These are phyloP conservation scores for Russula dissimulans DNA, from an alignment of 768 basidiomycete genomes.

Conservation along the genomic window DNA sequence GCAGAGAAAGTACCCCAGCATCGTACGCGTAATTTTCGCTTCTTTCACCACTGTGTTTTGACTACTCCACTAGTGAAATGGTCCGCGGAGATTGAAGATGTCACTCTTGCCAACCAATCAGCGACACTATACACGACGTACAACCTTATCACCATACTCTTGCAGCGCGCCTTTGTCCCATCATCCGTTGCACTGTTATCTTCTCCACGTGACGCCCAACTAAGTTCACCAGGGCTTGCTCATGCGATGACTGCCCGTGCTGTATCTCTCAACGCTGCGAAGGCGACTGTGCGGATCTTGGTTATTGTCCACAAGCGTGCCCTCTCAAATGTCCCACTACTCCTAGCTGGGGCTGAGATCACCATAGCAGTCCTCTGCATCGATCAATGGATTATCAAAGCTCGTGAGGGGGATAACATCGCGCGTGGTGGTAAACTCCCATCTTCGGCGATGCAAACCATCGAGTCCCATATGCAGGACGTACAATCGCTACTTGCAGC, in stretches of 20 bases:
- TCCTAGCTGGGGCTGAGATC: conserved; percentile 14
- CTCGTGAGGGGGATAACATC: neutral
- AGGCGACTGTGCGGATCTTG: conserved; percentile 9
- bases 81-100: conserved; percentile 35
- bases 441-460: neutral
- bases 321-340: conserved; percentile 16
- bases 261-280: conserved; percentile 14
- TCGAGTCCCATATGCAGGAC: conserved; percentile 13
- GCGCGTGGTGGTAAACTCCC: neutral
- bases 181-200: conserved; percentile 5
- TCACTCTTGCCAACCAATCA: conserved; percentile 33
- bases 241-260: conserved; percentile 13
- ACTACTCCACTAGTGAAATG: conserved; percentile 27
- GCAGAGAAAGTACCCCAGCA: conserved; percentile 24
- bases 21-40: conserved; percentile 19
- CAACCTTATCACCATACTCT: conserved; percentile 59
- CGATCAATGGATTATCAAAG: conserved; percentile 16
- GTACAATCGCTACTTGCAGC: conserved; percentile 5
- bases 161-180: conserved; percentile 74
- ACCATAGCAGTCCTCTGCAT: conserved; percentile 14
- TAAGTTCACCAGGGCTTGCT: neutral
- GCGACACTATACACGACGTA: conserved; percentile 37
- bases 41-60: neutral
- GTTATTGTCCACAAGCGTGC: conserved; percentile 8
- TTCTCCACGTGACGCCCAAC: neutral